phyloP scores from a whole-genome alignment of 257 asterid genomes.

The Striga asiatica region DNA sequence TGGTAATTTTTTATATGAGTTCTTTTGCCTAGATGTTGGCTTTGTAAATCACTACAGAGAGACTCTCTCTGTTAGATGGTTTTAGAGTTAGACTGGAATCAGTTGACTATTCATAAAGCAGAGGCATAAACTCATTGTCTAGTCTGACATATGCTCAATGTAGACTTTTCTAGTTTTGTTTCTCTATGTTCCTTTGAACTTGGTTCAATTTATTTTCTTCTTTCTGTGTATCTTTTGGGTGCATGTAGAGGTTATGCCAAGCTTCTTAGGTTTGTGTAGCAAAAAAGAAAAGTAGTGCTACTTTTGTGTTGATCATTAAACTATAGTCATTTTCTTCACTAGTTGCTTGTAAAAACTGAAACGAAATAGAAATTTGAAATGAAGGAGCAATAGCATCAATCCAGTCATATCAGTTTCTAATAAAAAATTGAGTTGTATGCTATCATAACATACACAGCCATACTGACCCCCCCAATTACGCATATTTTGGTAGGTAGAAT shows the following conservation, averaged over 20 bases:
- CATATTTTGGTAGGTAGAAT: neutral
- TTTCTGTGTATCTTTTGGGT: neutral
- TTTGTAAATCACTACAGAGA: neutral
- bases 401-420: neutral
- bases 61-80: neutral
- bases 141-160: neutral
- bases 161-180: neutral
- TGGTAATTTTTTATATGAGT: too few relatives aligned
- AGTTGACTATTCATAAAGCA: neutral
- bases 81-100: neutral
- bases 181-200: neutral
- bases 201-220: neutral
- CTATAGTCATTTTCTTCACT: neutral
- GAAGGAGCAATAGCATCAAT: neutral
- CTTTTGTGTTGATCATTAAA: neutral
- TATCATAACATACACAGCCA: neutral
- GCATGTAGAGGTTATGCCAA: neutral
- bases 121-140: neutral
- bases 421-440: neutral
- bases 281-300: neutral
- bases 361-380: neutral
- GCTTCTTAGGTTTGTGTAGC: neutral
- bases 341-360: neutral
- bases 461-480: neutral
- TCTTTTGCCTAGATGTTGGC: too few relatives aligned